These are phyloP conservation scores for Ogataea allantospora DNA, from an alignment of 805 yeast genomes.

Conservation along the genomic window DNA sequence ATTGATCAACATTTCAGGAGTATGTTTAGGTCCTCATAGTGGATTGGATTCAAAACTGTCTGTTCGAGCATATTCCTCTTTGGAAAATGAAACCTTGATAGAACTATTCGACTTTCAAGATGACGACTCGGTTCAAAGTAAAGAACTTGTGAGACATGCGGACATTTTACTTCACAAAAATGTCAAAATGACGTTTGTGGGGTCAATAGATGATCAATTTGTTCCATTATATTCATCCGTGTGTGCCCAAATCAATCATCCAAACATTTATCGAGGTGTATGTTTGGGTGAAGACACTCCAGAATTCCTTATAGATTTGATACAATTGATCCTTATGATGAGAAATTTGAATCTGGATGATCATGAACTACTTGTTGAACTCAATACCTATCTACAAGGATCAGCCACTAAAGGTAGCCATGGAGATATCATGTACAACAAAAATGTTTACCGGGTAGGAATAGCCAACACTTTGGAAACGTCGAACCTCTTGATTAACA, in stretches of 20 bases:
- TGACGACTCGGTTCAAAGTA: constrained; percentile 66
- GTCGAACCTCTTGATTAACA: constrained; percentile 46
- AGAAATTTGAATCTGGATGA: constrained; percentile 32
- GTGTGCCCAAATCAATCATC: constrained; percentile 77
- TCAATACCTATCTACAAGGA: constrained; percentile 75
- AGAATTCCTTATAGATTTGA: constrained; percentile 39
- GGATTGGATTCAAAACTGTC: constrained; percentile 82
- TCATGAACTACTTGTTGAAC: constrained; percentile 45
- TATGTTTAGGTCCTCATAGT: constrained; percentile 85
- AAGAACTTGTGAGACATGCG: constrained; percentile 64
- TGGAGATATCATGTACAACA: constrained; percentile 53
- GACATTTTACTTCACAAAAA: constrained; percentile 65
- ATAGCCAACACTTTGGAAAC: constrained; percentile 74
- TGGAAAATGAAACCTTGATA: constrained; percentile 80
- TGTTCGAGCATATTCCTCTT: constrained; percentile 78
- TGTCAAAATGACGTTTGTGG: constrained; percentile 76
- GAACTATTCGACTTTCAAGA: constrained; percentile 89
- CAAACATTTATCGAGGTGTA: constrained; percentile 81
- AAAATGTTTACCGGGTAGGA: constrained; percentile 76
- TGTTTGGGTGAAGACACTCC: constrained; percentile 59
- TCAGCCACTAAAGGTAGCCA: constrained; percentile 77
- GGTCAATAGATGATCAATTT: constrained; percentile 85
- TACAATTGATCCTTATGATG: constrained; percentile 24
- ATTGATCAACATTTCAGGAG: constrained; percentile 86
- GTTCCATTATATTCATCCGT: constrained; percentile 90